These are phyloP conservation scores for Ceratobasidium sp. DNA, from an alignment of 1,284 basidiomycete species.

Conservation along the genomic window DNA sequence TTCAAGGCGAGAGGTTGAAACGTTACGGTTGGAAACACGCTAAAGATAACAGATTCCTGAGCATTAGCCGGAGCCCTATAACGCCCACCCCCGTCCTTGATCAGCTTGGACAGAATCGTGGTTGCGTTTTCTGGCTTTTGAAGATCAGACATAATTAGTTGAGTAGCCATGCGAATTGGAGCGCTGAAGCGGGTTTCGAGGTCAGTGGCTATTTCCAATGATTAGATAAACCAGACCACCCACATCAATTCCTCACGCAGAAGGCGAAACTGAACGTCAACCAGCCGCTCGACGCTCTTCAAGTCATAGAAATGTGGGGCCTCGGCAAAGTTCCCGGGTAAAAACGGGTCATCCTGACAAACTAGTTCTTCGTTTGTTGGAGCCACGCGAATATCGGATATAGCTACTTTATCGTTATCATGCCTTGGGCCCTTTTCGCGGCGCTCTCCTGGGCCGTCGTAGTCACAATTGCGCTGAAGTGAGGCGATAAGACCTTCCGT, in stretches of 20 bases:
- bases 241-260: constrained; percentile 74
- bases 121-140: constrained; percentile 44
- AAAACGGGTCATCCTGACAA: constrained; percentile 59
- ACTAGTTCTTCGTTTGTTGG: constrained; percentile 72
- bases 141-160: constrained; percentile 60
- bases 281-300: constrained; percentile 66
- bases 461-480: constrained; percentile 59
- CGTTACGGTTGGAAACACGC: constrained; percentile 63
- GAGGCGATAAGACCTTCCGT: constrained; percentile 47
- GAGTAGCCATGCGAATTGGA: constrained; percentile 62
- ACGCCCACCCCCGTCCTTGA: constrained; percentile 47
- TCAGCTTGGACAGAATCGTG: constrained; percentile 43
- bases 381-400: constrained; percentile 67
- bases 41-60: constrained; percentile 64
- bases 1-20: constrained; percentile 60
- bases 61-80: constrained; percentile 51
- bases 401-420: constrained; percentile 69
- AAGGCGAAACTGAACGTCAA: constrained; percentile 76
- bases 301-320: constrained; percentile 69
- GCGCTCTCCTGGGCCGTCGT: constrained; percentile 66
- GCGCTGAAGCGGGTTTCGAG: constrained; percentile 56
- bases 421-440: constrained; percentile 66
- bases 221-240: constrained; percentile 47
- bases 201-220: not conserved
- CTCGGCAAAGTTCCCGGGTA: constrained; percentile 66